phyloP scores from a whole-genome alignment of 2,329 filamentous ascomycete species.

The Basipetospora sp. region DNA sequence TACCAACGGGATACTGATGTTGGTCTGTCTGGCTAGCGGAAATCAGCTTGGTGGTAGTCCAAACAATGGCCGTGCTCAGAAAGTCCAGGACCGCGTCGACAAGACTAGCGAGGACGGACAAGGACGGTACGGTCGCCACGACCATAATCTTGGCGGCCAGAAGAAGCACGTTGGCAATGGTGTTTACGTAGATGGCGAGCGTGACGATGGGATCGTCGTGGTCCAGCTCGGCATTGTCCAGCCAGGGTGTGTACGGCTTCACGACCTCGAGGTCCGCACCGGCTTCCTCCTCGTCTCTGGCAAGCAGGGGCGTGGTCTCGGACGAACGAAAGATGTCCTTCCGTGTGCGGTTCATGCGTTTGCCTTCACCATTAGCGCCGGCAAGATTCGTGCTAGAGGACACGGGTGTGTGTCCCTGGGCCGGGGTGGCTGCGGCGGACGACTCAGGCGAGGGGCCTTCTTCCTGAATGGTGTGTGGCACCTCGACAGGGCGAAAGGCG shows the following conservation, averaged over 20 bases:
- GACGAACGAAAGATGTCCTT: slow-evolving; percentile 71
- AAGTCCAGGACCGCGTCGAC: slow-evolving; percentile 72
- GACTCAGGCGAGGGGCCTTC: slow-evolving; percentile 29
- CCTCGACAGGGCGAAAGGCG: slow-evolving; percentile 38
- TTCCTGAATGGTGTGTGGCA: slow-evolving; percentile 65
- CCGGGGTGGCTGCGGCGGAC: slow-evolving; percentile 16
- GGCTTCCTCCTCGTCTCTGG: slow-evolving; percentile 25
- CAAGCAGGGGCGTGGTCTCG: slow-evolving; percentile 52
- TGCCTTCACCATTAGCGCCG: neutral
- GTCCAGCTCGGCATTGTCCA: slow-evolving; percentile 58
- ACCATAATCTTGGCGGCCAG: slow-evolving; percentile 65
- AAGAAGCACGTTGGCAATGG: slow-evolving; percentile 61
- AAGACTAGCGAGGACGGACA: slow-evolving; percentile 66
- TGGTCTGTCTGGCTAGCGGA: slow-evolving; percentile 49
- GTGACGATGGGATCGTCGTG: slow-evolving; percentile 62
- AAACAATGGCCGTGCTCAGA: slow-evolving; percentile 66
- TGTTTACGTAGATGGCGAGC: slow-evolving; percentile 77
- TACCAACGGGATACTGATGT: slow-evolving; percentile 64
- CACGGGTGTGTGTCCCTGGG: slow-evolving; percentile 10
- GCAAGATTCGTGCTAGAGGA: neutral
- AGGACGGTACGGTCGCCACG: slow-evolving; percentile 61
- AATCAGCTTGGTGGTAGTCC: slow-evolving; percentile 62
- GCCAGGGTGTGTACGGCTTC: slow-evolving; percentile 49
- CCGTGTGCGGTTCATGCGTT: slow-evolving; percentile 56
- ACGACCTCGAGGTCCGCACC: slow-evolving; percentile 24